phyloP scores from a whole-genome alignment of 2,329 filamentous ascomycete species.

The Botrytis tulipae region DNA sequence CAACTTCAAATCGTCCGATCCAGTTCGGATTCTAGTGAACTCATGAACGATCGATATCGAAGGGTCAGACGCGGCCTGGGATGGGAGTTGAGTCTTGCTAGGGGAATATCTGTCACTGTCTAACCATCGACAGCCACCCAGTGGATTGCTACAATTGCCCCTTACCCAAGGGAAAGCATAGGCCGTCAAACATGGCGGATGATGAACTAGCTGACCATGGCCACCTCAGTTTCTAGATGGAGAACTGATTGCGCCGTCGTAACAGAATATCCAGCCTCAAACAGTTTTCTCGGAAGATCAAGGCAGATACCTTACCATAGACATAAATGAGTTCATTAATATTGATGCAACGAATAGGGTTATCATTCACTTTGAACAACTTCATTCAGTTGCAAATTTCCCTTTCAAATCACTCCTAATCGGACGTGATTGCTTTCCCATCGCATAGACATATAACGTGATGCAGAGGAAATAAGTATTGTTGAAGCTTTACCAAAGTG shows the following conservation, averaged over 20 bases:
- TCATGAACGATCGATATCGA: not conserved
- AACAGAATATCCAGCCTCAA: not conserved
- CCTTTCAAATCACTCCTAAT: not conserved
- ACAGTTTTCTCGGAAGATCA: not conserved
- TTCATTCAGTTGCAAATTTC: not conserved
- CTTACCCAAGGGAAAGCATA: not conserved
- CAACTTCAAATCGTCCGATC: not conserved
- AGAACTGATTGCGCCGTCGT: not conserved
- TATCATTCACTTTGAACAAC: not conserved
- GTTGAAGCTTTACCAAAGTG: not conserved
- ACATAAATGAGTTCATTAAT: not conserved
- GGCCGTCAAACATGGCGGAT: not conserved
- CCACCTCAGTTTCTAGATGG: not conserved
- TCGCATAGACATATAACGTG: not conserved
- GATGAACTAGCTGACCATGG: not conserved
- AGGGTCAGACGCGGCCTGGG: not conserved
- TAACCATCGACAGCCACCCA: not conserved
- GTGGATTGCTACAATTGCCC: not conserved
- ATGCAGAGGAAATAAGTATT: not conserved
- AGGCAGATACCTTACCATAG: not conserved
- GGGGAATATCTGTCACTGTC: not conserved
- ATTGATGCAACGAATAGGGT: not conserved
- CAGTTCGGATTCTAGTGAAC: not conserved
- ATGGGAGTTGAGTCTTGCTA: not conserved
- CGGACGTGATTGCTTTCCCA: not conserved